A percentile compares a stretch with the other conserved stretches of the same genome.
Conservation (phyloP, 176 grass and related monocot genomes). For the Tillandsia fasciculata region DNA sequence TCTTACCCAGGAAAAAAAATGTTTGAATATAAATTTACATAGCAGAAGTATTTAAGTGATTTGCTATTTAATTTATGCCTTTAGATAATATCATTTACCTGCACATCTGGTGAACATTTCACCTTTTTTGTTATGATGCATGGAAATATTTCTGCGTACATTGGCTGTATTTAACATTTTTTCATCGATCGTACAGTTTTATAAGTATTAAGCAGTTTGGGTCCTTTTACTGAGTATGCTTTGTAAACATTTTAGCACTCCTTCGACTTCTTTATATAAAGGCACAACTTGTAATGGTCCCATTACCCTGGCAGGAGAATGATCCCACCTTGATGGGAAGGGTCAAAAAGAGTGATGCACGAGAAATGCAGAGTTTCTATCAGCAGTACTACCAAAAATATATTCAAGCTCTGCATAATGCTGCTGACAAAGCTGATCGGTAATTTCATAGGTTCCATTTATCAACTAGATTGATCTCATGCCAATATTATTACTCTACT, state of each 20-base stretch:
- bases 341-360: constrained; percentile 61
- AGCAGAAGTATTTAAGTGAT: neutral
- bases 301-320: constrained; percentile 44
- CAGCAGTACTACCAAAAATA: constrained; percentile 84
- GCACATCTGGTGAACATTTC: too few species aligned
- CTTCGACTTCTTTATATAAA: neutral
- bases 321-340: constrained; percentile 65
- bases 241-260: too few species aligned
- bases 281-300: neutral
- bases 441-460: constrained; percentile 11
- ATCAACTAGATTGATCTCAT: neutral
- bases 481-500: neutral
- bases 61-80: too few species aligned
- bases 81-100: too few species aligned
- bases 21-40: neutral
- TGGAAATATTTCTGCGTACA: too few species aligned
- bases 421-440: constrained; percentile 72
- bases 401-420: constrained; percentile 78
- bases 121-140: too few species aligned
- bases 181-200: too few species aligned
- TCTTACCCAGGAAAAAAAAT: neutral
- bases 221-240: too few species aligned
- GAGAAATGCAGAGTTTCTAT: constrained; percentile 90
- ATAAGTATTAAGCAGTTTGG: too few species aligned
- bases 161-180: too few species aligned